Evolutionary conservation across 768 basidiomycete genomes (phyloP), one percentile per base, ranked within the genome.

Genomic region (Termitomyces bulborhizus): DNA sequence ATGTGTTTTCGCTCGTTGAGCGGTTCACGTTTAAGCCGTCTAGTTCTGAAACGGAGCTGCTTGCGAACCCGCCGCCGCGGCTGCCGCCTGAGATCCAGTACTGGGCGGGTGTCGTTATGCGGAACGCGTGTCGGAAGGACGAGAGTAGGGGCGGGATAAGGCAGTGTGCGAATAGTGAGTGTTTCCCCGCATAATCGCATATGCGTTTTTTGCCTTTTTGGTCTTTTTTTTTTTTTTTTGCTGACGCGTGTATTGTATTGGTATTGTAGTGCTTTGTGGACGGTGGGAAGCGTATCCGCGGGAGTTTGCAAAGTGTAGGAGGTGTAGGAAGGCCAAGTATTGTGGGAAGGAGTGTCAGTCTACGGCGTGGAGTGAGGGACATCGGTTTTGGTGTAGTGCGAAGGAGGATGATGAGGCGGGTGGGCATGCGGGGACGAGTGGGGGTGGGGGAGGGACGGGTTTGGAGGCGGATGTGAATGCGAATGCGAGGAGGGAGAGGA

Each of bases 21-120:
- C 76, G 94, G 32, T 99, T 97, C 73, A 99, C 96, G 0, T 97
- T 93, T 76, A 84, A 93, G 51, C 93, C 95, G 0, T 90, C 89
- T 51, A 84, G 90, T 9, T 81, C 84, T 0, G 93, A 95, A 65
- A 81, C 80, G 18, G 84, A 86, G 58, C 73, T 86, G 51, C 82
- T 51, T 6, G 18, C 81, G 5, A 83, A 83, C 52, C 82, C 85
- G 0, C 85, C 82, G 4, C 86, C 88, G 3, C 77, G 83, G 46
- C 72, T 94, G 6, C 93, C 94, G 0, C 76, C 79, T 9, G 96
- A 98, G 68, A 96, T 99, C 24, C 93, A 97, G 70, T 97, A 98
- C 64, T 98, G 97, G 97, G 97, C 96, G 0, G 93, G 94, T 3
- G 96, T 98, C n/a, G 97, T 98, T 65, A 99, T 98, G 97, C 81